A percentile compares a stretch with the other conserved stretches of the same genome.
These are phyloP conservation scores for Gossypium gossypioides DNA, from an alignment of 441 rosid species.

Conservation along the genomic window DNA sequence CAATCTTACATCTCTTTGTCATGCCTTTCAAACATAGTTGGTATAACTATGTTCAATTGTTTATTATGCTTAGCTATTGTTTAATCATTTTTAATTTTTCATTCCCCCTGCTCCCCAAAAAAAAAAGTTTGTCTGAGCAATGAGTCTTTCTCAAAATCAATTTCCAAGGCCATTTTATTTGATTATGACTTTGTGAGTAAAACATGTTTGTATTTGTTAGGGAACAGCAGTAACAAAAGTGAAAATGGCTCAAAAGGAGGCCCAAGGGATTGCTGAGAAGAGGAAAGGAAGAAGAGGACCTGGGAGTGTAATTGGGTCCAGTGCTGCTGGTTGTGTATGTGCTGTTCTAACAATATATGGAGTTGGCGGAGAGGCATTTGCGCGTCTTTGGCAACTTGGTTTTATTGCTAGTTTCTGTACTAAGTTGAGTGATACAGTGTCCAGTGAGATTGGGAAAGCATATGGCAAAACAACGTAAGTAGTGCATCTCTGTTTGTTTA, in stretches of 20 bases:
- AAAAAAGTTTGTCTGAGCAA: neutral
- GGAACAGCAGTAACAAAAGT: conserved; percentile 93
- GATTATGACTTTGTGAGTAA: neutral
- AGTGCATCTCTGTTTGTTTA: neutral
- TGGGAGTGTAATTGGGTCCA: conserved; percentile 86
- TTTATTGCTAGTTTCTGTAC: conserved; percentile 92
- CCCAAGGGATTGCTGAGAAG: conserved; percentile 89
- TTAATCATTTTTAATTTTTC: neutral
- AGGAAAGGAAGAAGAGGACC: conserved; percentile 90
- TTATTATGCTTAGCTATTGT: neutral
- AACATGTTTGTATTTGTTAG: conserved; percentile 25
- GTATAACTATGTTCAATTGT: neutral
- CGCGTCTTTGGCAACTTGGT: conserved; percentile 67
- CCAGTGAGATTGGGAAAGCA: conserved; percentile 92
- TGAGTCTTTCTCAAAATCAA: neutral
- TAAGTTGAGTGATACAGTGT: conserved; percentile 81
- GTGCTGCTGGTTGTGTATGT: conserved; percentile 86
- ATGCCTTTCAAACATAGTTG: neutral
- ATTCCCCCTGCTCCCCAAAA: neutral
- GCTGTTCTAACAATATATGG: conserved; percentile 62
- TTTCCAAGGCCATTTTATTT: neutral
- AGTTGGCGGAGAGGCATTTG: conserved; percentile 47
- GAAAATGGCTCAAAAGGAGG: conserved; percentile 90
- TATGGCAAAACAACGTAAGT: conserved; percentile 90
- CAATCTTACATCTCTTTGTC: neutral